Evolutionary conservation across 768 basidiomycete species (phyloP), one percentile per base, ranked within the genome.

Genomic region (Tephrocybe sp.): DNA sequence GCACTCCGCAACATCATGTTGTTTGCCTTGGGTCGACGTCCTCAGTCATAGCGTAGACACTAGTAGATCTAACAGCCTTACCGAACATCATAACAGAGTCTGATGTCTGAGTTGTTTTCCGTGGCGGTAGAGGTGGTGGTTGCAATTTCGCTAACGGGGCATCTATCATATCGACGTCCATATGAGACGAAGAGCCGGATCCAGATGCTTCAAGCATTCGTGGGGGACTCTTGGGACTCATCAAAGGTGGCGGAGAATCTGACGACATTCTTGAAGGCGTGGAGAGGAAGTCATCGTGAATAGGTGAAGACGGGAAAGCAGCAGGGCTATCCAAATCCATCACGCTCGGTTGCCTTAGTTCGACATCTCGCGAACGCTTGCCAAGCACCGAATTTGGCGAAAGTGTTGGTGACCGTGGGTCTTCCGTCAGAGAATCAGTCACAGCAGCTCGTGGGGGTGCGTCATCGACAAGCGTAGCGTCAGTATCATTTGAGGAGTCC

Each of bases 1-100:
- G 70, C 96, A 98, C 69, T 99, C 97, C 0, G 96, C 88, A 11
- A 98, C 95, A 65, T 99, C 97, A 62, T 99, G 96, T 62, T 99
- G 97, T 60, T 89, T 88, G 4, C 96, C 94, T 93, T 51, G 28
- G 23, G 33, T 30, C 7, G 2, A 18, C 7, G 51, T 36, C 28
- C 28, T 61, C 34, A 62, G 46, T 32, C 17, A 47, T 26, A 6
- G 17, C n/a, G 43, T 10, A 14, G 51, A 36, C 48, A 2, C 42
- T 40, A 28, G 8, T 2, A 24, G 36, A 30, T 32, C 12, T 15
- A 39, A 21, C 8, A 14, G 25, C 61, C 80, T 59, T 64, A 92
- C 91, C 92, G 60, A 94, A 94, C 84, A 93, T 90, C 92, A 94
- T 94, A 9, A 80, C 79, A 0, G 89, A 90, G 56, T 89, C 87